phyloP scores from a whole-genome alignment of 106 monocot species.

The Dendrobium nobile region DNA sequence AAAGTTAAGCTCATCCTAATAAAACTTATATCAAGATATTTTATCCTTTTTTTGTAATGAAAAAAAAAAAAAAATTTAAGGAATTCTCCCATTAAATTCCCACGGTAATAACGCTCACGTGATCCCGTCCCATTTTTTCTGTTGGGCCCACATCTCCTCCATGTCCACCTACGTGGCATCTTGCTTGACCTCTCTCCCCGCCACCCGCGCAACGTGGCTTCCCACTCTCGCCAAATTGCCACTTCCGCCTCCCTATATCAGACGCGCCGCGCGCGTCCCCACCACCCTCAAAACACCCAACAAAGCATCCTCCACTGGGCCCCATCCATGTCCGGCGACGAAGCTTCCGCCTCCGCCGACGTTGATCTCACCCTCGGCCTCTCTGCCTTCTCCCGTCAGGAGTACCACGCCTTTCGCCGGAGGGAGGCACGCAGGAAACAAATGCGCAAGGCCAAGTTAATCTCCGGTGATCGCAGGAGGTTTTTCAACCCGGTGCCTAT shows the following conservation, averaged over 20 bases:
- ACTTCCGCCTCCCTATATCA: background rate
- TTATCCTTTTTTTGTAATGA: no score
- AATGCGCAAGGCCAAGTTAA: background rate
- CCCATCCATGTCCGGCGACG: background rate
- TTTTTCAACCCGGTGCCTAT: background rate
- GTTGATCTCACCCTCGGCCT: constrained; percentile 14
- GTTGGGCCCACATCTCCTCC: background rate
- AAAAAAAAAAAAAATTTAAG: no score
- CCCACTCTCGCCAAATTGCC: background rate
- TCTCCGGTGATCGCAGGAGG: background rate
- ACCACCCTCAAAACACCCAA: background rate
- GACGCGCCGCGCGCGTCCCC: background rate
- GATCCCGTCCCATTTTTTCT: no score
- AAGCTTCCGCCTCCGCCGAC: background rate
- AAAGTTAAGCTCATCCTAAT: no score
- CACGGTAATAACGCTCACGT: no score
- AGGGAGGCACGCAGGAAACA: background rate
- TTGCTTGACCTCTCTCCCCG: no score
- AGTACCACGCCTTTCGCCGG: background rate
- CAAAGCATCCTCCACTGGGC: background rate
- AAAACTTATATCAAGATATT: no score
- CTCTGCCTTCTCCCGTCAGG: background rate
- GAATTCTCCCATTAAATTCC: no score
- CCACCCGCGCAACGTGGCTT: background rate
- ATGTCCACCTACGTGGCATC: background rate